Percentiles rank a stretch among this genome's conserved stretches.
phyloP scores from a whole-genome alignment of 2,329 filamentous ascomycete species.

The Rhinocladiella similis region DNA sequence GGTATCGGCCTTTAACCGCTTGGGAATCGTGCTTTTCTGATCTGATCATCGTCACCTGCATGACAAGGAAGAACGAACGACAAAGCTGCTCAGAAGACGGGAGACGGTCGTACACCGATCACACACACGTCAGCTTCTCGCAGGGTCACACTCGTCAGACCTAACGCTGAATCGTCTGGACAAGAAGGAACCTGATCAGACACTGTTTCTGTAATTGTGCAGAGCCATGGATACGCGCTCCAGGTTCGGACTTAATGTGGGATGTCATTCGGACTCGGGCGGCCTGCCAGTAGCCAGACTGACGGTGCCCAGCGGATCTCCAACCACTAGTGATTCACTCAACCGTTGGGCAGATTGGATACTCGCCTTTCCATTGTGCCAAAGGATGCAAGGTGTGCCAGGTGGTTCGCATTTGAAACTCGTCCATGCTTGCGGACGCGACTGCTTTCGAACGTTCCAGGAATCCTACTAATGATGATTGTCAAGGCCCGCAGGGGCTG shows the following conservation, averaged over 20 bases:
- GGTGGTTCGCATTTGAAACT: too few relatives aligned
- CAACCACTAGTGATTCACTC: constrained; percentile 1
- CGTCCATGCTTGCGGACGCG: too few relatives aligned
- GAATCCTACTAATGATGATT: too few relatives aligned
- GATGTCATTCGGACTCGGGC: background rate
- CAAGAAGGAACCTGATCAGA: constrained; percentile 10
- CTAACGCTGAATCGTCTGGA: constrained; percentile 8
- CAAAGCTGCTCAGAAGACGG: background rate
- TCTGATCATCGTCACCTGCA: background rate
- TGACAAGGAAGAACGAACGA: constrained; percentile 7
- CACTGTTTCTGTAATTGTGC: constrained; percentile 4
- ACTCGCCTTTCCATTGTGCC: too few relatives aligned
- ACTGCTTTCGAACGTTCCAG: too few relatives aligned
- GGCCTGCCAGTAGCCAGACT: constrained; percentile 17
- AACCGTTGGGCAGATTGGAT: too few relatives aligned
- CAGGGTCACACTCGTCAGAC: constrained; percentile 18
- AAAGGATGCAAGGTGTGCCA: too few relatives aligned
- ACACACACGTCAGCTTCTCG: constrained; percentile 11
- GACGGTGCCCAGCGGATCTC: constrained; percentile 5
- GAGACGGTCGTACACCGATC: constrained; percentile 6
- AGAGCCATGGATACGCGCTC: background rate
- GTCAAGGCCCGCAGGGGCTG: too few relatives aligned
- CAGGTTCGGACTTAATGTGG: background rate
- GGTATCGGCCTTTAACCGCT: constrained; percentile 1
- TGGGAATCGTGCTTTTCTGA: background rate